phyloP scores from a whole-genome alignment of 352 stramenopile species.

The Halophytophthora batemanensis region DNA sequence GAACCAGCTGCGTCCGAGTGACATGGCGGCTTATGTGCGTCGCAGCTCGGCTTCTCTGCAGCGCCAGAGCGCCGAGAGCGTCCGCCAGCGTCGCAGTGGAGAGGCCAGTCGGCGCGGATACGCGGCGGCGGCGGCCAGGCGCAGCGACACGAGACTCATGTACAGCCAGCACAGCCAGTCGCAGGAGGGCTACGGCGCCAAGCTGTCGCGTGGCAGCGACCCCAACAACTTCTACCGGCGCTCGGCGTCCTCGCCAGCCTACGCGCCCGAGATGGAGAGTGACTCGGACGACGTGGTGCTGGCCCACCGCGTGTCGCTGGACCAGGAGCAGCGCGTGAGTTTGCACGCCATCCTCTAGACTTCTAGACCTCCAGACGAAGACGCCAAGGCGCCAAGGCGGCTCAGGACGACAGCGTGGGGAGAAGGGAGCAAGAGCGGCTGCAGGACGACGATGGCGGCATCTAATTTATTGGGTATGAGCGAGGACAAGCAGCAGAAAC shows the following conservation, averaged over 20 bases:
- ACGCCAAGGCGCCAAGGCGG: no score
- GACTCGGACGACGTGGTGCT: slow-evolving; percentile 52
- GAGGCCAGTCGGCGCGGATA: slow-evolving; percentile 5
- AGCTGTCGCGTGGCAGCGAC: slow-evolving; percentile 40
- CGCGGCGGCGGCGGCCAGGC: slow-evolving; percentile 13
- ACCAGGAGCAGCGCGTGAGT: slow-evolving; percentile 59
- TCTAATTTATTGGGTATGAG: no score
- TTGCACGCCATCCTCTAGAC: slow-evolving; percentile 63
- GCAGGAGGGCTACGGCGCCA: slow-evolving; percentile 19
- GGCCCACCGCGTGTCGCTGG: slow-evolving; percentile 54
- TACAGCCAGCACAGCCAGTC: slow-evolving; percentile 21
- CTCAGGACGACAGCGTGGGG: no score
- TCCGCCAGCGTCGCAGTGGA: no score
- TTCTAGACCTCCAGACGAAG: no score
- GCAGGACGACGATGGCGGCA: no score
- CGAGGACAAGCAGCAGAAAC: no score
- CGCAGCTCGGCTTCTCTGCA: slow-evolving; percentile 30
- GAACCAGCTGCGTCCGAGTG: slow-evolving; percentile 31
- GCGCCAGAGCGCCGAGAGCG: no score
- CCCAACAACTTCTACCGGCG: slow-evolving; percentile 45
- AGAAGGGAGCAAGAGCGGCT: no score
- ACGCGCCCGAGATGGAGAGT: slow-evolving; percentile 29
- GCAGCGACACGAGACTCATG: slow-evolving; percentile 32
- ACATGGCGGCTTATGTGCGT: slow-evolving; percentile 30
- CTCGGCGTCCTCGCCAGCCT: slow-evolving; percentile 24